A percentile compares a stretch with the other conserved stretches of the same genome.
These are phyloP conservation scores for Poa annua DNA, from an alignment of 176 grass and related monocot genomes.

Conservation along the genomic window DNA sequence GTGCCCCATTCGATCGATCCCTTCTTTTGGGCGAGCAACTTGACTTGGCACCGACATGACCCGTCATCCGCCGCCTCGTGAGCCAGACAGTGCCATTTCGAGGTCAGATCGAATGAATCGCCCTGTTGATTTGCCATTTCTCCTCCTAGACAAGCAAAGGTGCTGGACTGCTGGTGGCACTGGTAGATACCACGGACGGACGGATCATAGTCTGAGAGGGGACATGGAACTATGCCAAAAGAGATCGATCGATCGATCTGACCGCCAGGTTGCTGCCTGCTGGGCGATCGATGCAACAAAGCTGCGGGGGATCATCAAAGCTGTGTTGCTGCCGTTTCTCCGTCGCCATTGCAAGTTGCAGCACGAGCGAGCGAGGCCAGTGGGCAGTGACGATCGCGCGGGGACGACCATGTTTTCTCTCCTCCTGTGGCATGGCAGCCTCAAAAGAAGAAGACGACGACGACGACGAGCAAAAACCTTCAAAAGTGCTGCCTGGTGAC, in stretches of 20 bases:
- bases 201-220: constrained; percentile 6
- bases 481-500: background rate
- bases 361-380: constrained; percentile 38
- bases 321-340: too few relatives aligned
- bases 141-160: constrained; percentile 42
- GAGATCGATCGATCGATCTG: background rate
- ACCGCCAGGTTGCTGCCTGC: background rate
- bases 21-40: background rate
- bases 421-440: background rate
- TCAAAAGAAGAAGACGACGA: constrained; percentile 16
- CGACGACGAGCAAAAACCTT: too few relatives aligned
- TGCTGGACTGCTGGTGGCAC: too few relatives aligned
- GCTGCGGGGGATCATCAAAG: background rate
- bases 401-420: background rate
- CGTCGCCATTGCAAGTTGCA: too few relatives aligned
- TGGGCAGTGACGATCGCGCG: constrained; percentile 53
- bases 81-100: background rate
- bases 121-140: constrained; percentile 7
- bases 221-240: constrained; percentile 19
- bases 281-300: background rate
- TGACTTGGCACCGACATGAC: too few relatives aligned
- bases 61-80: too few relatives aligned
- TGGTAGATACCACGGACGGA: background rate
- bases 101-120: constrained; percentile 33
- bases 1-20: background rate